Base-by-base conservation (phyloP, 1,284 basidiomycete genomes). In the Cystobasidium sp. region DNA sequence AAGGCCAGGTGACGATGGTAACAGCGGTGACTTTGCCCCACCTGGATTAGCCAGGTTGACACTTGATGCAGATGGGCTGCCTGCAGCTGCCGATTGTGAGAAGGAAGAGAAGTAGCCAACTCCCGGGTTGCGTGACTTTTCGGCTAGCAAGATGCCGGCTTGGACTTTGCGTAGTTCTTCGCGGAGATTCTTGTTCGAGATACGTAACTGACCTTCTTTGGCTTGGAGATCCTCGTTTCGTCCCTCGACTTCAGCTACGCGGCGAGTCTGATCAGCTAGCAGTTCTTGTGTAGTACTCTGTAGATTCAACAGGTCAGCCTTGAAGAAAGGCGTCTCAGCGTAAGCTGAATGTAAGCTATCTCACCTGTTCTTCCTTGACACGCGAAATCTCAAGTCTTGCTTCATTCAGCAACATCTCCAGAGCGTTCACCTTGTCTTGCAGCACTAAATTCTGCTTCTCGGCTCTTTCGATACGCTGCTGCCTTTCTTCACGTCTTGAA, bases 121-220 rank as follows among this genome's bases (percentile, higher is more conserved):
- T n/a, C 94, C 94, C 0, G 94, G 92, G 79, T 91, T 92, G 43
- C 94, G 88, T 79, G 94, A 91, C 63, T 88, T 87, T 80, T 97
- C 94, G 39, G 97, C 85, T n/a, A 96, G 83, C 6, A 93, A 89
- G 44, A 90, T 91, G 18, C 93, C 94, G 0, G 90, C 91, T 82
- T 96, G 94, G 1, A 97, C 89, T 82, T 97, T 97, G 59, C 93
- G 89, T 71, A 97, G 83, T 81, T 97, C 94, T 74, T 97, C 94
- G 14, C 93, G 88, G 18, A 97, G 84, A 0, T 89, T 92, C 90
- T 93, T 94, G 82, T 93, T 94, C 70, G 85, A 87, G 6, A 86
- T 81, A 53, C 88, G 87, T 43, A 91, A 79, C 76, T 91, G 89
- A 14, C 84, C 81, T 81, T 93, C 91, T 47, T 88, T 86, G 71